Evolutionary conservation across 352 stramenopile species (phyloP).

Genomic region (Phytophthora ramorum): DNA sequence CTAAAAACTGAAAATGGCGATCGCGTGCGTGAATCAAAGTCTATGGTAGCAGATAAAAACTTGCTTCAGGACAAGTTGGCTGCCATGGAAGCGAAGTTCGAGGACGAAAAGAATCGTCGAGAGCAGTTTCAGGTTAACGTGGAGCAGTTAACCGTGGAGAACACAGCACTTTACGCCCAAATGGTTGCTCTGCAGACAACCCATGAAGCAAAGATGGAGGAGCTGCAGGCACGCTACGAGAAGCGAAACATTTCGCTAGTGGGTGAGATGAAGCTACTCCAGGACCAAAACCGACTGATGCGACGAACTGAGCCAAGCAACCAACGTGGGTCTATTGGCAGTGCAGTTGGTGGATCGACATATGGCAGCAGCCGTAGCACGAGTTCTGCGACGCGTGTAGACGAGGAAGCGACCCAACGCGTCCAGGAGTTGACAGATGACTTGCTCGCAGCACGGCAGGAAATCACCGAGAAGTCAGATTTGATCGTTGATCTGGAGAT

Average conservation of each 20-base stretch:
- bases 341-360: slow-evolving; percentile 4
- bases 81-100: slow-evolving; percentile 74
- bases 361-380: slow-evolving; percentile 15
- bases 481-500: slow-evolving; percentile 73
- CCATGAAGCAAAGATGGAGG: slow-evolving; percentile 85
- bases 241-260: slow-evolving; percentile 74
- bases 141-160: slow-evolving; percentile 86
- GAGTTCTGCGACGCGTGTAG: slow-evolving; percentile 18
- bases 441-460: slow-evolving; percentile 61
- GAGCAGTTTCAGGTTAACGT: slow-evolving; percentile 90
- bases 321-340: slow-evolving; percentile 15
- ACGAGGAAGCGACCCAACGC: slow-evolving; percentile 57
- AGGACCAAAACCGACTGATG: slow-evolving; percentile 83
- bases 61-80: slow-evolving; percentile 70
- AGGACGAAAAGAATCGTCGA: slow-evolving; percentile 79
- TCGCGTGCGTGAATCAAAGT: slow-evolving; percentile 63
- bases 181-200: slow-evolving; percentile 88
- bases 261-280: slow-evolving; percentile 79
- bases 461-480: slow-evolving; percentile 68
- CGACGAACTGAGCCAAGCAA: slow-evolving; percentile 44
- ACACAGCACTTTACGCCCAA: slow-evolving; percentile 85
- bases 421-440: slow-evolving; percentile 81
- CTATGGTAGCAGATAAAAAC: slow-evolving; percentile 80
- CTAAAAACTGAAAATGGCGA: slow-evolving; percentile 64
- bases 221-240: slow-evolving; percentile 70